Evolutionary conservation across 2,329 filamentous ascomycete species (phyloP), one percentile per base, ranked within the genome.

Genomic region (Botrytis porri): DNA sequence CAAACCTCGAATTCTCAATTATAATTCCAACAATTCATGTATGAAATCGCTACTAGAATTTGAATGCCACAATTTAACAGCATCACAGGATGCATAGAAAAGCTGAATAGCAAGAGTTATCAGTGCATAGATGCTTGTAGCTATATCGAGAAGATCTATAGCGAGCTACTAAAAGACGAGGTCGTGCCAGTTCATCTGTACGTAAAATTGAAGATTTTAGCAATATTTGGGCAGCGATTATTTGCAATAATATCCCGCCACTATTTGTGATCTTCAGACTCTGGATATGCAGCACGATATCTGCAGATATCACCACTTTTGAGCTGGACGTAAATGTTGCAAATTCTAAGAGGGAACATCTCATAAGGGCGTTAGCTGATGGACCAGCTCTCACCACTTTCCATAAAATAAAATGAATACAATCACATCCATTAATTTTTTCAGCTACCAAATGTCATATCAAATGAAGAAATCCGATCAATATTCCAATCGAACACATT

Each of bases 141-240:
- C 45, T 22, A 45, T 25, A 32, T 16, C 91, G 0, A 86, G 86
- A 3, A 89, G 89, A 0, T 82, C 92, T 0, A 84, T 92, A 0
- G 48, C 48, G 48, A 51, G 25, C 12, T 25, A 16, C 10, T n/a
- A 14, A n/a, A 14, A 54, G 25, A 29, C 14, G 51, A 0, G 12
- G 25, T 3, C 2, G 51, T 54, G 1, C 18, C 20, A 22, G 20
- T 25, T 25, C 4, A 51, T 10, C 18, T 51, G 22, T 51, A 25
- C 20, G 22, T 25, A 25, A 25, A 25, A 51, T 51, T 4, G 48
- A 51, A 22, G 48, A 51, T n/a, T 6, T 12, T 10, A 12, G 48
- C n/a, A n/a, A 10, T 22, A 5, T 51, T 51, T 51, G 25, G 10
- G 10, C 9, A 25, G 20, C 22, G 8, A 25, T 43, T 18, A 18